Evolutionary conservation across 2,329 filamentous ascomycete species (phyloP).

Genomic region (Scleromitrula shiraiana): DNA sequence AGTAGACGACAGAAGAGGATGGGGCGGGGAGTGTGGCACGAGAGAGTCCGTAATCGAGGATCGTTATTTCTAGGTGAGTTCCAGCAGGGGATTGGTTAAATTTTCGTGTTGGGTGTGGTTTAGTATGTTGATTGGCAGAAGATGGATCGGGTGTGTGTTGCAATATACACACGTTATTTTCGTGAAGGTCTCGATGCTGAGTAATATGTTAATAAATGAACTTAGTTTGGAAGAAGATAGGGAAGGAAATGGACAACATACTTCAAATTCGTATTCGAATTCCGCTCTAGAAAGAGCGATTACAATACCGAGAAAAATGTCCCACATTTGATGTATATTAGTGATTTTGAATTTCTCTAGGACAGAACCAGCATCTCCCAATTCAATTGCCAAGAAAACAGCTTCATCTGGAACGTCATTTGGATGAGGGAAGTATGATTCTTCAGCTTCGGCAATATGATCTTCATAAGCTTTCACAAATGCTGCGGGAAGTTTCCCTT

Average conservation of each 20-base stretch:
- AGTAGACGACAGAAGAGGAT: conserved; percentile 45
- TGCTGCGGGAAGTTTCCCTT: conserved; percentile 44
- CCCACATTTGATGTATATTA: conserved; percentile 48
- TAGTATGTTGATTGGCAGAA: conserved; percentile 19
- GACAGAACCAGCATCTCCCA: conserved; percentile 54
- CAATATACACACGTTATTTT: conserved; percentile 54
- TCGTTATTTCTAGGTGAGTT: conserved; percentile 55
- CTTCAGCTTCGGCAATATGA: conserved; percentile 25
- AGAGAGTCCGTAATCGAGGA: conserved; percentile 58
- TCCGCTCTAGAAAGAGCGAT: conserved; percentile 54
- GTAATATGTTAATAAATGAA: not conserved
- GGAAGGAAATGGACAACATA: conserved; percentile 25
- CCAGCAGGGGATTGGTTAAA: too few species aligned
- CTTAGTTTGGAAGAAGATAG: not conserved
- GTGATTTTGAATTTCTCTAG: conserved; percentile 50
- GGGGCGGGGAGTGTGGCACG: conserved; percentile 37
- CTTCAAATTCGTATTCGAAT: conserved; percentile 51
- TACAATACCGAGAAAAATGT: conserved; percentile 52
- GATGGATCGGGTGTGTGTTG: not conserved
- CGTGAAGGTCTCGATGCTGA: conserved; percentile 57
- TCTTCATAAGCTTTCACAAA: conserved; percentile 45
- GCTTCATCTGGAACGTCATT: conserved; percentile 51
- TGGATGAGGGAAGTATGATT: conserved; percentile 51
- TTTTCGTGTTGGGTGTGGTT: conserved; percentile 49
- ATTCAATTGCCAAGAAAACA: conserved; percentile 52